Evolutionary conservation across 2,329 filamentous ascomycete species (phyloP), one percentile per base, ranked within the genome.

Genomic region (Neofusicoccum cordaticola): DNA sequence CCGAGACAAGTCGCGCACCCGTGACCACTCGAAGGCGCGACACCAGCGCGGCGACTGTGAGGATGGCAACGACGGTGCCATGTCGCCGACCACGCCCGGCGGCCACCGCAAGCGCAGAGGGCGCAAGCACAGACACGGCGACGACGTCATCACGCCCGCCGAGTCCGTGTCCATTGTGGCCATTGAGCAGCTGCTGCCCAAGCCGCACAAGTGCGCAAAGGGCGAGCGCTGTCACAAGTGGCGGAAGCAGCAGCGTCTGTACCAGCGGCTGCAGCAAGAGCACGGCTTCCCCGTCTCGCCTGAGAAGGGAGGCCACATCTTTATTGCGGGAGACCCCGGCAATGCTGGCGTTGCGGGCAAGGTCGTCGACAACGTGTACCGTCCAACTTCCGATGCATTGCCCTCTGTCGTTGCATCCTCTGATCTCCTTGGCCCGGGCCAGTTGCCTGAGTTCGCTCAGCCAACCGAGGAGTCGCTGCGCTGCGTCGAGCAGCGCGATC

Each of bases 121-220:
- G 17, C 75, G 80, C 19, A 79, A 78, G 63, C 72, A 75, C 41
- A 71, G 73, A n/a, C 71, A 72, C 47, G 75, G 68, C 12, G 86
- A 88, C 67, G 90, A 93, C 70, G 79, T 86, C 52, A 89, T 95
- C 73, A 89, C 89, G 1, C 92, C 92, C 2, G 85, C 88, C 65
- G 91, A 96, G 75, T 94, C 92, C 0, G 89, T 95, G 3, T 96
- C 92, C 0, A 96, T 96, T 70, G 92, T 97, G 39, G 93, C 90
- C 34, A 96, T 96, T 68, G 93, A 97, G 78, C 92, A 96, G 76
- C 81, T 95, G 62, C 84, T 96, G 63, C 93, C 93, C 4, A 93
- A 92, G 78, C 86, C 89, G 15, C 93, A 97, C 78, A 85, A 85
- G 64, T 97, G 93, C 79, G 87, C 87, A 51, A 96, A 96, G 76